A percentile compares a stretch with the other conserved stretches of the same genome.
Conservation (phyloP, 2,329 filamentous ascomycete species). For the Trichoderma gracile region DNA sequence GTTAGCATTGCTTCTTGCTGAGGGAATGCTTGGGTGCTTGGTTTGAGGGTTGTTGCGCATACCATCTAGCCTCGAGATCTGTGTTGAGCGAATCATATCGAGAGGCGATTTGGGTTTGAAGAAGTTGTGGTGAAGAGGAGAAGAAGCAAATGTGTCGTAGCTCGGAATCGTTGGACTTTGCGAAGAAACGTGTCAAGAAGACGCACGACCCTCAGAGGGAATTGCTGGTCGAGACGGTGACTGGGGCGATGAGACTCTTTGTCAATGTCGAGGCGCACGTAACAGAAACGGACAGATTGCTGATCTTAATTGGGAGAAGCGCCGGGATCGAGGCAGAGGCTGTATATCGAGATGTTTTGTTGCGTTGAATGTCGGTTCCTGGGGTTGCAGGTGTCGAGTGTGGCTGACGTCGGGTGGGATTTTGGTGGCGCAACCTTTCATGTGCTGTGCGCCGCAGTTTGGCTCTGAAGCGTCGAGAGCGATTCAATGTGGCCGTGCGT, state of each 20-base stretch:
- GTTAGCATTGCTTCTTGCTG: not conserved
- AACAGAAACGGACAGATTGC: not conserved
- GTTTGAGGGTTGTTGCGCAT: conserved; percentile 24
- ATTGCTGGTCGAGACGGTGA: not conserved
- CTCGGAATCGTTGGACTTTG: not conserved
- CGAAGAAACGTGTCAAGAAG: conserved; percentile 31
- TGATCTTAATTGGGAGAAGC: not conserved
- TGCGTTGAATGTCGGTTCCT: not conserved
- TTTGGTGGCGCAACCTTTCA: conserved; percentile 14
- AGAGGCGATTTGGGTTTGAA: not conserved
- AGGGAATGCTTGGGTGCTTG: not conserved
- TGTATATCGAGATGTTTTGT: not conserved
- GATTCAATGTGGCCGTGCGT: conserved; percentile 1
- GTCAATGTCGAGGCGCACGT: not conserved
- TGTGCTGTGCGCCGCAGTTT: not conserved
- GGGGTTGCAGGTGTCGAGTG: conserved; percentile 3
- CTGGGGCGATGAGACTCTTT: not conserved
- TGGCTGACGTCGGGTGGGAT: conserved; percentile 11
- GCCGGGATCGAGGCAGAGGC: not conserved
- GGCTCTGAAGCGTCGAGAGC: not conserved
- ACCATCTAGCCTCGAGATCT: conserved; percentile 94
- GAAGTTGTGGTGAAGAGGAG: not conserved
- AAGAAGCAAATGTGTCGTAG: conserved; percentile 6
- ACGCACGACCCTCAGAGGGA: not conserved
- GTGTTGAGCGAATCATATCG: conserved; percentile 84